A percentile compares a stretch with the other conserved stretches of the same genome.
These are phyloP conservation scores for Pythium brassicae DNA, from an alignment of 352 stramenopile genomes.

Conservation along the genomic window DNA sequence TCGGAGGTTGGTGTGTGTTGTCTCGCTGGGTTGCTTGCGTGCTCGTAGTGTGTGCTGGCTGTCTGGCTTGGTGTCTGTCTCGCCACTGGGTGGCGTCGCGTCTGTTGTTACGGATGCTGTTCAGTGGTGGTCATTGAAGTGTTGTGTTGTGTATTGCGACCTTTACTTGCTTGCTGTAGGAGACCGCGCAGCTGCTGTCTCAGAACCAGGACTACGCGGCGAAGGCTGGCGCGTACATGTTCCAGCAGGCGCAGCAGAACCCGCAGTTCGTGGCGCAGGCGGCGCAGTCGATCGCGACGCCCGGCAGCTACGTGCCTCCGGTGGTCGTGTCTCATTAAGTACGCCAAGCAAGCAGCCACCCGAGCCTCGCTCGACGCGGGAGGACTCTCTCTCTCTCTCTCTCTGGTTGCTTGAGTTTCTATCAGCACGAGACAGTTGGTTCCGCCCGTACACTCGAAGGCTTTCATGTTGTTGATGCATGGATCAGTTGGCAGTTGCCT, in stretches of 20 bases:
- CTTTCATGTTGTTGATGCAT: no score
- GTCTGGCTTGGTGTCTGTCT: no score
- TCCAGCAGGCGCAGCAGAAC: constrained; percentile 66
- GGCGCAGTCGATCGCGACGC: constrained; percentile 38
- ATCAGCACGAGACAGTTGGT: no score
- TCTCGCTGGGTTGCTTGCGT: no score
- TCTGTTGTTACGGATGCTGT: no score
- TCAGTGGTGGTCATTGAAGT: no score
- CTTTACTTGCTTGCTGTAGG: constrained; percentile 10
- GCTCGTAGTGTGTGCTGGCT: no score
- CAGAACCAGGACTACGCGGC: constrained; percentile 57
- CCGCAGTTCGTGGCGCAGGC: constrained; percentile 69
- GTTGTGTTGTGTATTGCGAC: background rate
- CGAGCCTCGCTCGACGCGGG: background rate
- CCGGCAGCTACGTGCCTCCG: constrained; percentile 39
- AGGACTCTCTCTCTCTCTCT: background rate
- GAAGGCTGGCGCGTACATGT: constrained; percentile 60
- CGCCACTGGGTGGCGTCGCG: no score
- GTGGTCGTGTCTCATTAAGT: constrained; percentile 7
- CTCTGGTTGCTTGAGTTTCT: no score
- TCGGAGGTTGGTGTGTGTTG: constrained; percentile 22
- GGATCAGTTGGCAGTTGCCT: no score
- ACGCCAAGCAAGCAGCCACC: background rate
- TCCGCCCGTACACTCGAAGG: no score
- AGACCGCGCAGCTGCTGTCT: constrained; percentile 60